Evolutionary conservation across 306 rosid species (phyloP).

Genomic region (Elaeagnus macrophylla): DNA sequence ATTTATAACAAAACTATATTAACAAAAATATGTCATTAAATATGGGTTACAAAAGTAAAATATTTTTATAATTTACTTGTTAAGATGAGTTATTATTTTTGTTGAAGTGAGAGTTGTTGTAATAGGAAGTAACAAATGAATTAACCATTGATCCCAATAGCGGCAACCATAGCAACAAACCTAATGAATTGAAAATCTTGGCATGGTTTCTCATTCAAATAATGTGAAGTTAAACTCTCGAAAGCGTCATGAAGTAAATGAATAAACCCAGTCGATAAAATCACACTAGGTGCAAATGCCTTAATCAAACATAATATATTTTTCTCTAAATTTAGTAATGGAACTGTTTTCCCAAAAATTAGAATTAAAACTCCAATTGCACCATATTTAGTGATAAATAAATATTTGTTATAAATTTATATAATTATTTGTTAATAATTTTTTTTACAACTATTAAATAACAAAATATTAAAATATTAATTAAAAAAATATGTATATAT

Average conservation of each 20-base stretch:
- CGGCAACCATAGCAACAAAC: slow-evolving; percentile 70
- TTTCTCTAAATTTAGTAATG: slow-evolving; percentile 45
- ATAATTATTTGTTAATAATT: no score
- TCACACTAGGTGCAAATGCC: slow-evolving; percentile 76
- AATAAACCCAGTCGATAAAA: slow-evolving; percentile 63
- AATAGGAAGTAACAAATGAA: slow-evolving; percentile 56
- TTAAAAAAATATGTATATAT: no score
- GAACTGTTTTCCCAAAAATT: slow-evolving; percentile 39
- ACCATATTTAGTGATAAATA: no score
- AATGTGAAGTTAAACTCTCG: slow-evolving; percentile 28
- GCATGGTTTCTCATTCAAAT: slow-evolving; percentile 47
- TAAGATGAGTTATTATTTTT: slow-evolving; percentile 6
- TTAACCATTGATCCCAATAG: slow-evolving; percentile 69
- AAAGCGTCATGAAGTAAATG: slow-evolving; percentile 73
- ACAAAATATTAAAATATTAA: no score
- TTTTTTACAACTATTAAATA: no score
- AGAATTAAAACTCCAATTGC: slow-evolving; percentile 58
- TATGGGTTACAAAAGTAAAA: no score
- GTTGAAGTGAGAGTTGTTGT: slow-evolving; percentile 13
- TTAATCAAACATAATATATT: slow-evolving; percentile 48
- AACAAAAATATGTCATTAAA: no score
- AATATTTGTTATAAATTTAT: no score
- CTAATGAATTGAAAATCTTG: slow-evolving; percentile 63
- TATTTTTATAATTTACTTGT: no score
- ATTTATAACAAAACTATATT: no score